Evolutionary conservation across 306 rosid genomes (phyloP), one percentile per base, ranked within the genome.

Genomic region (Cicer arietinum): DNA sequence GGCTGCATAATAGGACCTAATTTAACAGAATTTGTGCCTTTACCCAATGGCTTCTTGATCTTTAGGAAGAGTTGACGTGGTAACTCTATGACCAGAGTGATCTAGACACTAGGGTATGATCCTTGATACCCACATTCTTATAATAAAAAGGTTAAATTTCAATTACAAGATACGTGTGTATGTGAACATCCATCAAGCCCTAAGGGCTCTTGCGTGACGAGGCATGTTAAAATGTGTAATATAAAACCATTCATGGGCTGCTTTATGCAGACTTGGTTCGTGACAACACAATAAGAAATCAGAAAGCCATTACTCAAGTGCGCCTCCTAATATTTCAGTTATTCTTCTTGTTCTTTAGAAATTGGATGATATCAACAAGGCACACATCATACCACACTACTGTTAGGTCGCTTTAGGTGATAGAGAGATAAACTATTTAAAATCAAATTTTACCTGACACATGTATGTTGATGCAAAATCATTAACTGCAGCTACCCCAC

Each of bases 391-490:
- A 79, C 70, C 73, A 58, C 51, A 17, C 53, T 14, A 67, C 58
- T 57, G 52, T 64, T 12, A 52, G 54, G 18, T 20, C 42, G 18
- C 47, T 66, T 77, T 22, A 8, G 79, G n/a, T 67, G 40, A 16
- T 37, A 30, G n/a, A 10, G n/a, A 30, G 9, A 17, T 53, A 44
- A 39, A 37, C 42, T 20, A 45, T 53, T 8, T 7, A 22, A 44
- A 56, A 14, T 48, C 65, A 51, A 63, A 61, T 20, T 77, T 80
- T 78, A 93, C 98, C 95, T 90, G 98, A 78, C 97, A 93, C 95
- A 93, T 86, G 82, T 93, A 90, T 48, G 81, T 84, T 82, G 93
- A 71, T 54, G 95, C 98, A 58, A 93, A 90, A 83, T 90, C 96
- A 63, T 91, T 93, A 47, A 93, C 60, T 63, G 96, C 96, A 88